Conservation (phyloP, 257 asterid genomes). For the Przewalskia tangutica region DNA sequence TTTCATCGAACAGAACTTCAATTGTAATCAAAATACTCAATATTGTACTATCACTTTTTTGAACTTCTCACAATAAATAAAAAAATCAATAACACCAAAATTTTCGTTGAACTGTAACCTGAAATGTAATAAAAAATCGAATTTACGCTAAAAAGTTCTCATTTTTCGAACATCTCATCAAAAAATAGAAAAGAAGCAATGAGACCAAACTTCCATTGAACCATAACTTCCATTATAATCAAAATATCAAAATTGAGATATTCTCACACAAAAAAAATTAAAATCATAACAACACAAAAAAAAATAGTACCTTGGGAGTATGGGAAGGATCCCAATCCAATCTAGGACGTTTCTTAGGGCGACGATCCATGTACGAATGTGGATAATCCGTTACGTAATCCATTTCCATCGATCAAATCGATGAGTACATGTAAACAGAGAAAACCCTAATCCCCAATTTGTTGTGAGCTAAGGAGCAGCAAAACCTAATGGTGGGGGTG, state of each 20-base stretch:
- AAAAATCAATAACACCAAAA: no score
- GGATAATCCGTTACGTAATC: constrained; percentile 21
- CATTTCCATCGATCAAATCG: constrained; percentile 22
- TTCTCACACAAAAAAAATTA: neutral
- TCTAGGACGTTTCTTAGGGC: constrained; percentile 40
- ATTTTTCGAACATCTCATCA: neutral
- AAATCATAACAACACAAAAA: neutral
- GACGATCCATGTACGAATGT: constrained; percentile 31
- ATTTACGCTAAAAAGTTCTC: neutral
- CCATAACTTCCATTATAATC: neutral
- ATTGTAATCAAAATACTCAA: neutral
- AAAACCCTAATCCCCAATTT: constrained; percentile 29
- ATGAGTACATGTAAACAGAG: neutral
- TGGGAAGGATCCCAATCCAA: constrained; percentile 37
- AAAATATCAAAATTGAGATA: neutral
- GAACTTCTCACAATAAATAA: no score
- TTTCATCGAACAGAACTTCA: neutral
- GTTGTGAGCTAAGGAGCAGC: neutral
- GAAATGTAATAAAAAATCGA: no score
- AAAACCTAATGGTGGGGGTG: neutral
- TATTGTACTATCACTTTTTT: no score
- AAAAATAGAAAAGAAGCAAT: neutral
- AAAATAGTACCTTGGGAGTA: constrained; percentile 29
- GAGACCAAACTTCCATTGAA: neutral
- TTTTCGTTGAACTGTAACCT: no score